Evolutionary conservation across 1,284 basidiomycete genomes (phyloP).

Genomic region (Cutaneotrichosporon spelunceum): DNA sequence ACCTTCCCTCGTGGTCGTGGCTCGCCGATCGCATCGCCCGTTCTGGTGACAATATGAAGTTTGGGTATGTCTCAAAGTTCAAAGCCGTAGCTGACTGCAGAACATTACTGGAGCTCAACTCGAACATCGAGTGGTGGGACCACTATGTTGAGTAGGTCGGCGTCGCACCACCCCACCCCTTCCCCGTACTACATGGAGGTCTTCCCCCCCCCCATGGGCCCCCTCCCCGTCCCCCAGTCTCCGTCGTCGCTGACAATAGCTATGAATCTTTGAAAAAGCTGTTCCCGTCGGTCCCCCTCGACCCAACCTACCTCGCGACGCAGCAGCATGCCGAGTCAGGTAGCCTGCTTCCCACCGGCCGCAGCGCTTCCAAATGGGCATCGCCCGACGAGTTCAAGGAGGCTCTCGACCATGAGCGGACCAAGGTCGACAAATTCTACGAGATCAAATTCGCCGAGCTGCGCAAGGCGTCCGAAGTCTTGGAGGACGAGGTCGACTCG

Average conservation of each 20-base stretch:
- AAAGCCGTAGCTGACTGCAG: constrained; percentile 37
- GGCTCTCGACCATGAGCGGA: constrained; percentile 76
- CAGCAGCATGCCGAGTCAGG: constrained; percentile 66
- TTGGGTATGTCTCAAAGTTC: constrained; percentile 42
- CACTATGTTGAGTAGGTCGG: constrained; percentile 66
- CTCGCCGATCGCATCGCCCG: constrained; percentile 23
- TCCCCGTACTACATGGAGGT: too few species aligned
- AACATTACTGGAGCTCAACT: constrained; percentile 84
- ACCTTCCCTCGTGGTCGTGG: constrained; percentile 35
- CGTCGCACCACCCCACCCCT: not conserved
- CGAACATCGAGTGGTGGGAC: constrained; percentile 91
- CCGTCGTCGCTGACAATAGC: constrained; percentile 48
- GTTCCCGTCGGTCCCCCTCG: constrained; percentile 50
- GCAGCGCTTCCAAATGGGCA: constrained; percentile 52
- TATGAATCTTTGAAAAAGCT: constrained; percentile 83
- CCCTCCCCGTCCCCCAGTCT: too few species aligned
- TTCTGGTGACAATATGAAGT: constrained; percentile 52
- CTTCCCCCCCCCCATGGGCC: too few species aligned
- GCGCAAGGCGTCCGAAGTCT: constrained; percentile 59
- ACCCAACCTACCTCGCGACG: constrained; percentile 43
- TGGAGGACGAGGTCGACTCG: constrained; percentile 65
- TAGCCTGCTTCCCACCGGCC: constrained; percentile 44
- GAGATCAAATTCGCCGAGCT: constrained; percentile 70
- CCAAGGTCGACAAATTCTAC: constrained; percentile 82
- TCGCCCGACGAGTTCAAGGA: constrained; percentile 64